Percentiles rank a stretch among this genome's conserved stretches.
Evolutionary conservation across 176 grass and related monocot genomes (phyloP).

Genomic region (Bromus sterilis): DNA sequence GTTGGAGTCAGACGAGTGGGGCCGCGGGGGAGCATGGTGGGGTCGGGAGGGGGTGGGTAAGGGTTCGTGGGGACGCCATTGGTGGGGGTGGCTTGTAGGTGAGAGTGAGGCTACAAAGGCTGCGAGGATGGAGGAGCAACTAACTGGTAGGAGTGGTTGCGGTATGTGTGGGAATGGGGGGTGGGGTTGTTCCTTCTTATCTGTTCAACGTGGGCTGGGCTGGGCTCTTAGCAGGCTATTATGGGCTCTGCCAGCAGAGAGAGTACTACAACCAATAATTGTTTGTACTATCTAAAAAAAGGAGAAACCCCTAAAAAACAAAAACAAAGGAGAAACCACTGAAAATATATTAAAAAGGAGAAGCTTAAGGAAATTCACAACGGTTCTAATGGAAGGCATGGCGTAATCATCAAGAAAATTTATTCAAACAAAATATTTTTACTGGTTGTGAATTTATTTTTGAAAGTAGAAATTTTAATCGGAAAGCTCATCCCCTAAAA

Average conservation of each 20-base stretch:
- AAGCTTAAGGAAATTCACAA: too few relatives aligned
- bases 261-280: too few relatives aligned
- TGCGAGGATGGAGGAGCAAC: background rate
- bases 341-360: too few relatives aligned
- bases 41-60: background rate
- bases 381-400: too few relatives aligned
- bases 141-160: background rate
- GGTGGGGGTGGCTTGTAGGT: conserved; percentile 21
- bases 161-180: background rate
- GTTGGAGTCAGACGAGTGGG: conserved; percentile 23
- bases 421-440: too few relatives aligned
- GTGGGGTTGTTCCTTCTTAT: background rate
- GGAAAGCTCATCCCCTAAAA: too few relatives aligned
- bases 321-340: too few relatives aligned
- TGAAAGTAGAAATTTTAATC: too few relatives aligned
- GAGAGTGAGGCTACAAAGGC: background rate
- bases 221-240: background rate
- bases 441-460: too few relatives aligned
- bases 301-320: too few relatives aligned
- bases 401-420: too few relatives aligned
- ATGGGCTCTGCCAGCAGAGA: background rate
- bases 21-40: background rate
- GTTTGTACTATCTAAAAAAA: too few relatives aligned
- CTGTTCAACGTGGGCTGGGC: background rate
- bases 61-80: conserved; percentile 15